Conservation (phyloP, 495 filamentous ascomycete genomes). For the Hypoxylon trugodes region DNA sequence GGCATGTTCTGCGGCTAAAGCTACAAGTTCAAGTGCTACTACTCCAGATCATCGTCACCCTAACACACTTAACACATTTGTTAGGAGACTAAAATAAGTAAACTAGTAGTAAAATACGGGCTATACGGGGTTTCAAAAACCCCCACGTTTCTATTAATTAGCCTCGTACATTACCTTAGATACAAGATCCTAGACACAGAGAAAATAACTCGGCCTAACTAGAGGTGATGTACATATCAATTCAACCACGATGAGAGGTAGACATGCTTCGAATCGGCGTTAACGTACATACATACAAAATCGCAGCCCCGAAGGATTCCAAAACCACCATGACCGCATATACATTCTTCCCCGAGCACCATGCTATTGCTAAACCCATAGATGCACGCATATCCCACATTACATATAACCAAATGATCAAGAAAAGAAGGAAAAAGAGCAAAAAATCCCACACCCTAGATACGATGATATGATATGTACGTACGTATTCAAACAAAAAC, state of each 20-base stretch:
- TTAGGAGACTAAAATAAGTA: neutral
- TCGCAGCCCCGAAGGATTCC: slow-evolving; percentile 13
- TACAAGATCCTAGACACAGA: slow-evolving; percentile 4
- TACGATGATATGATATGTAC: neutral
- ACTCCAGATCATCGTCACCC: slow-evolving; percentile 7
- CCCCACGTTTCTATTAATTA: slow-evolving; percentile 17
- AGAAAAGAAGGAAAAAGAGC: neutral
- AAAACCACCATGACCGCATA: neutral
- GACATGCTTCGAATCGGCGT: neutral
- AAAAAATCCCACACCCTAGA: neutral
- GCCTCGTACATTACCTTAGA: neutral
- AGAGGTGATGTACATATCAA: slow-evolving; percentile 20
- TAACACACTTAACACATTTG: too few relatives aligned
- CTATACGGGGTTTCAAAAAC: slow-evolving; percentile 1
- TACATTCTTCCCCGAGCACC: neutral
- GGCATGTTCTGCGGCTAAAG: too few relatives aligned
- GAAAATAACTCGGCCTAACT: slow-evolving; percentile 1
- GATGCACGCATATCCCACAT: neutral
- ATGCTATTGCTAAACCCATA: neutral
- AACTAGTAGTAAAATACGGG: neutral
- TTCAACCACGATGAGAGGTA: slow-evolving; percentile 14
- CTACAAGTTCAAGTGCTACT: slow-evolving; percentile 2
- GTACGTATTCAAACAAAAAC: slow-evolving; percentile 1
- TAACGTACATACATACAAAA: slow-evolving; percentile 9
- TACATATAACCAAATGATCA: too few relatives aligned